phyloP scores from a whole-genome alignment of 2,329 filamentous ascomycete species.

The Fusarium chaquense region DNA sequence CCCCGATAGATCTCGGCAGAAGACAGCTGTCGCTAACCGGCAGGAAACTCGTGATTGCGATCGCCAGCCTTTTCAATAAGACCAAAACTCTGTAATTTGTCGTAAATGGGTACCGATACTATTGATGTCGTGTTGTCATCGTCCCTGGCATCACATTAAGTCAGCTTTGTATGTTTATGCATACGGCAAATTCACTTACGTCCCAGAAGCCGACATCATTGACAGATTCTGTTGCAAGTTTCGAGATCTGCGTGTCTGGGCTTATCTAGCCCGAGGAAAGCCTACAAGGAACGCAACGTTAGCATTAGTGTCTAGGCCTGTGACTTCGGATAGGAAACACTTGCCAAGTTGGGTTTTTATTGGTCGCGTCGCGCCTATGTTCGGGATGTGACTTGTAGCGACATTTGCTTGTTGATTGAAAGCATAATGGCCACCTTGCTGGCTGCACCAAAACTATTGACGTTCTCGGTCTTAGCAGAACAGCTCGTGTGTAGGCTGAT shows the following conservation, averaged over 20 bases:
- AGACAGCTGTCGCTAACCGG: background rate
- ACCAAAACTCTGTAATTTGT: background rate
- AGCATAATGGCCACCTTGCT: background rate
- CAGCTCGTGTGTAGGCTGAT: background rate
- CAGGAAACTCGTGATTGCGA: background rate
- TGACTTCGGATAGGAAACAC: background rate
- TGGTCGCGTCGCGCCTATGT: background rate
- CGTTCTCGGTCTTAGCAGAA: background rate
- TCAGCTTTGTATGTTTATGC: background rate
- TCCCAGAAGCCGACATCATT: background rate
- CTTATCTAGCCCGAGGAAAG: background rate
- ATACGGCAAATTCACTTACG: background rate
- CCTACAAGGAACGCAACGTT: background rate
- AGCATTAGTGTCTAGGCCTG: background rate
- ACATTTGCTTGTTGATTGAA: background rate
- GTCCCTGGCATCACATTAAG: background rate
- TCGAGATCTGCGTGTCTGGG: background rate
- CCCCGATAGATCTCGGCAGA: background rate
- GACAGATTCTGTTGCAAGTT: background rate
- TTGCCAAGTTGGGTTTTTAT: background rate
- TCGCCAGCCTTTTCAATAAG: background rate
- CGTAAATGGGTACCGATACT: background rate
- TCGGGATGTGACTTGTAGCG: background rate
- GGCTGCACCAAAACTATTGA: background rate
- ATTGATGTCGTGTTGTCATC: background rate